Evolutionary conservation across 371 early-diverging fungal genomes (phyloP).

Genomic region (Mucor velutinosus): DNA sequence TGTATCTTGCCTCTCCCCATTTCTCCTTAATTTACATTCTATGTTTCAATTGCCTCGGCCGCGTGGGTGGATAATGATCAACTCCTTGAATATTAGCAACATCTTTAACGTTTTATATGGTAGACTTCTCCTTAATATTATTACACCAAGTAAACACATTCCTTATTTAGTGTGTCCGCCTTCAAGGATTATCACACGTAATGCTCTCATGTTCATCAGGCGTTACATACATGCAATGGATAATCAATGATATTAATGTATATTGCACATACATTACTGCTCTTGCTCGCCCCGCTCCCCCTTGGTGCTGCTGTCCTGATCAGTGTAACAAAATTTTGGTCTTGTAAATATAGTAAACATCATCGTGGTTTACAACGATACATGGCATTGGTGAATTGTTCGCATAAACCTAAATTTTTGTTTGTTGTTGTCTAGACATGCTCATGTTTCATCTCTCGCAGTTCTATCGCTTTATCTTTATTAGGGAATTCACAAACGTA

Average conservation of each 20-base stretch:
- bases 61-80: constrained; percentile 3
- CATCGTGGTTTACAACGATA: not conserved
- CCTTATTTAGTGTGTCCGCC: not conserved
- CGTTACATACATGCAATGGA: not conserved
- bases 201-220: not conserved
- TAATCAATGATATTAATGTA: not conserved
- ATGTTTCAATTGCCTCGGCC: not conserved
- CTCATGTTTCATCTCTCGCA: not conserved
- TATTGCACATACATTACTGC: not conserved
- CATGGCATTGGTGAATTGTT: not conserved
- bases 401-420: not conserved
- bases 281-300: not conserved
- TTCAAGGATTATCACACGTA: not conserved
- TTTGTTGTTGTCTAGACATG: not conserved
- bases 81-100: constrained; percentile 1
- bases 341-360: not conserved
- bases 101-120: not conserved
- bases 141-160: not conserved
- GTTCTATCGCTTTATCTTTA: not conserved
- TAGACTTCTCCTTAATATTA: not conserved
- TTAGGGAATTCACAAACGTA: not conserved
- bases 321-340: not conserved
- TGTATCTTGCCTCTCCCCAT: not conserved
- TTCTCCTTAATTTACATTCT: not conserved
- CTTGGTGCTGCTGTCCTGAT: not conserved